Base-by-base conservation (phyloP, 345 rosid genomes). In the Pugionium dolabratum region DNA sequence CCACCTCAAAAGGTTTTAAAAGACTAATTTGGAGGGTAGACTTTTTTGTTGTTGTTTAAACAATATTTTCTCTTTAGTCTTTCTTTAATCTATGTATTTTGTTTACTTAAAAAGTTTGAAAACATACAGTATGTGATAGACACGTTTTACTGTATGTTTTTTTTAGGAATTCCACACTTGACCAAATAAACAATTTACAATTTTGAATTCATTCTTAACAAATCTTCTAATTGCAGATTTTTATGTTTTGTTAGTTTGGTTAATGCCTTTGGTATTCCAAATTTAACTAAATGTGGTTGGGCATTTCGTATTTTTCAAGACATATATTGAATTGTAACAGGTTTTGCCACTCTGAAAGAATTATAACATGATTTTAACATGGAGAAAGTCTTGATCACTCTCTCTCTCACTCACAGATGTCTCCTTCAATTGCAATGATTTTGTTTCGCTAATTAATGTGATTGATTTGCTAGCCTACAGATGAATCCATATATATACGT, bases 91-190 rank as follows among this genome's bases (percentile, higher is more conserved):
- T 35, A 42, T 64, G 70, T 70, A 31, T 60, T 71, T 71, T 65
- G 46, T 28, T 63, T 28, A 50, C 34, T 49, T 49, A 18, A 42
- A n/a, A 58, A 51, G 48, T 50, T 64, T n/a, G 6, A n/a, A 47
- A 57, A 9, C 43, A n/a, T n/a, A n/a, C n/a, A n/a, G 8, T 40
- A 64, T 42, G 60, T 64, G 10, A 57, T 72, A 64, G 76, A 64
- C 70, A 33, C 35, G 40, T 68, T 56, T 71, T 62, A 46, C 62
- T 47, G 63, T 48, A 71, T 56, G 64, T 63, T 72, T 58, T 46
- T 72, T n/a, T n/a, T n/a, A 72, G 76, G 70, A 50, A 36, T 50
- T 71, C 40, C 68, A 44, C 68, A 28, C 35, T 55, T 71, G 51
- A 56, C 70, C 70, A 37, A 60, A 53, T 71, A 63, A 71, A 63